Conservation (phyloP, 495 filamentous ascomycete genomes). For the Penicillium lividum region DNA sequence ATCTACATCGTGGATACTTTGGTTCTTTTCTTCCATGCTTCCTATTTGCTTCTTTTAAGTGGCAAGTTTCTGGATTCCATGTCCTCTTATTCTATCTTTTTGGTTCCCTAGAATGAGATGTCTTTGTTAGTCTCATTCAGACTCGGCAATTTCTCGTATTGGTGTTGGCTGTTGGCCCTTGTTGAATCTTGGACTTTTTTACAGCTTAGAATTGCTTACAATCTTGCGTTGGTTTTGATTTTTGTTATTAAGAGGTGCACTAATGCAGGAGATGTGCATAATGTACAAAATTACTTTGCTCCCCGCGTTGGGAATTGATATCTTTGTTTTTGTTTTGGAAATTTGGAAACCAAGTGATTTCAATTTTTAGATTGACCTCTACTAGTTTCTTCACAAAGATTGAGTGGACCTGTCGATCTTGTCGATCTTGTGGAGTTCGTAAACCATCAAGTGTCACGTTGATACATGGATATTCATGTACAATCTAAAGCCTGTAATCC, state of each 20-base stretch:
- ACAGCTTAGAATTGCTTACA: no score
- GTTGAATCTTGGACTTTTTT: no score
- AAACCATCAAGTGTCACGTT: no score
- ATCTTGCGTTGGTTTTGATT: no score
- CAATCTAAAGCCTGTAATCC: conserved; percentile 20
- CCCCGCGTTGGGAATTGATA: no score
- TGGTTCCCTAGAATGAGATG: not conserved
- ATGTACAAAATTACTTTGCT: no score
- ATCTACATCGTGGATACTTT: not conserved
- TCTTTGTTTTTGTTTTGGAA: no score
- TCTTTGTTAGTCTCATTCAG: not conserved
- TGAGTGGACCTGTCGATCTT: conserved; percentile 1
- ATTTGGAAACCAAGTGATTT: no score
- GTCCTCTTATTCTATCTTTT: not conserved
- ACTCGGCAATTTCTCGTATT: not conserved
- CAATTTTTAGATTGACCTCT: no score
- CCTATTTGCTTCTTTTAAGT: not conserved
- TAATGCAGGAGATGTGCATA: no score
- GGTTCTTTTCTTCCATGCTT: not conserved
- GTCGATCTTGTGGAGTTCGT: not conserved
- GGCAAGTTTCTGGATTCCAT: not conserved
- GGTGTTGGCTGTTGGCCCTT: no score
- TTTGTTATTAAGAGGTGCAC: no score
- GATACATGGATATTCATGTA: not conserved
- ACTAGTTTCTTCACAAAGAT: not conserved